Percentiles rank a stretch among this genome's conserved stretches.
phyloP scores from a whole-genome alignment of 805 yeast species.

The Metschnikowia anglica region DNA sequence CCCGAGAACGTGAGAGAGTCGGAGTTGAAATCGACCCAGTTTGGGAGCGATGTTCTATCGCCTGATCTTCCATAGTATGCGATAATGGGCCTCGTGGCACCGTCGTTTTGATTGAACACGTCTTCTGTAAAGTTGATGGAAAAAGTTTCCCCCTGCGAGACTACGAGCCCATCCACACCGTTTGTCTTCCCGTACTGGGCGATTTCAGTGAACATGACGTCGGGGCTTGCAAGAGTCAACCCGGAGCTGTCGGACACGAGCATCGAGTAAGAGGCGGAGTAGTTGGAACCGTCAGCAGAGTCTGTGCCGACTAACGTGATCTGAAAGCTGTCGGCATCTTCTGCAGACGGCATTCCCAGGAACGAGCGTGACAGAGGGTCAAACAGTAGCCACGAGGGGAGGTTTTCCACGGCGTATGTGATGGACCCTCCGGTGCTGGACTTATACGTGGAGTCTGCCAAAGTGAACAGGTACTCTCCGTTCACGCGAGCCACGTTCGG shows the following conservation, averaged over 20 bases:
- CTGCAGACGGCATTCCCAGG: conserved; percentile 61
- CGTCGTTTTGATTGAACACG: conserved; percentile 50
- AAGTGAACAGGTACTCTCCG: conserved; percentile 57
- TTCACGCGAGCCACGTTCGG: conserved; percentile 85
- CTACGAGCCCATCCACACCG: conserved; percentile 70
- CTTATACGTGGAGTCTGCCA: conserved; percentile 68
- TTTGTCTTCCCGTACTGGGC: conserved; percentile 70
- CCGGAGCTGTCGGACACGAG: conserved; percentile 60
- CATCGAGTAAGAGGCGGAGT: conserved; percentile 53
- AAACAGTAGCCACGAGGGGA: conserved; percentile 81
- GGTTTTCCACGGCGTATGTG: conserved; percentile 51
- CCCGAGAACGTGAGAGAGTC: conserved; percentile 71
- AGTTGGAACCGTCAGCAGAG: conserved; percentile 43
- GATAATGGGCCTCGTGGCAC: conserved; percentile 49
- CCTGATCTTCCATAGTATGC: conserved; percentile 80
- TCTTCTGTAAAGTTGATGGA: conserved; percentile 59
- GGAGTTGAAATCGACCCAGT: conserved; percentile 76
- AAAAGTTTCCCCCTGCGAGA: conserved; percentile 68
- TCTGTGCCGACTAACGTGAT: conserved; percentile 67
- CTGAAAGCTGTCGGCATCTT: conserved; percentile 42
- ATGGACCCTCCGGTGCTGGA: conserved; percentile 43
- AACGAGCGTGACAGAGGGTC: conserved; percentile 61
- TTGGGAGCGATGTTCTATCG: conserved; percentile 86
- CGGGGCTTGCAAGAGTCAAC: conserved; percentile 45
- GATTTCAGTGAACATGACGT: conserved; percentile 52